A percentile compares a stretch with the other conserved stretches of the same genome.
phyloP scores from a whole-genome alignment of 2,329 filamentous ascomycete genomes.

The Fusarium dimerum region DNA sequence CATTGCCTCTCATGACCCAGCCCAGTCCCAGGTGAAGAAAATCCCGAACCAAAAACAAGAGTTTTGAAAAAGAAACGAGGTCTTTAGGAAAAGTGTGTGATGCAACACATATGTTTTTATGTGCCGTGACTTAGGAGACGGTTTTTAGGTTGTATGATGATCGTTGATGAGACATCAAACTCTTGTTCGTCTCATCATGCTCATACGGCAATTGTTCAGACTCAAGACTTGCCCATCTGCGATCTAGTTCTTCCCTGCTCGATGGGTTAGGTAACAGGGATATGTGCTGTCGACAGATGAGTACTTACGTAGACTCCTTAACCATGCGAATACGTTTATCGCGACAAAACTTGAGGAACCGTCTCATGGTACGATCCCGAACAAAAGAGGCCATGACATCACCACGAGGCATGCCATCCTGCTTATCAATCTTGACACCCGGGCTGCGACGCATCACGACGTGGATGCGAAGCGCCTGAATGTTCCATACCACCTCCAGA shows the following conservation, averaged over 20 bases:
- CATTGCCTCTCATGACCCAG: background rate
- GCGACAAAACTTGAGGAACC: constrained; percentile 51
- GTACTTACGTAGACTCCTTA: constrained; percentile 43
- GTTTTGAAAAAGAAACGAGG: background rate
- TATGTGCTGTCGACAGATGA: background rate
- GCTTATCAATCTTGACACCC: constrained; percentile 23
- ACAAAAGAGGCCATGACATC: constrained; percentile 55
- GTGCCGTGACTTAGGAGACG: too few relatives aligned
- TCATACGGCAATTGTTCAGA: background rate
- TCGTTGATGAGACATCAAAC: background rate
- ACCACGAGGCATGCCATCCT: constrained; percentile 41
- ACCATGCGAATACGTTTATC: constrained; percentile 44
- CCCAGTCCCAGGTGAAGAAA: background rate
- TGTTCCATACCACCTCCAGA: constrained; percentile 46
- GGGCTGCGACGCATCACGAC: constrained; percentile 38
- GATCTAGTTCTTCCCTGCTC: background rate
- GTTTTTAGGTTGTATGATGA: background rate
- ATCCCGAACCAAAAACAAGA: background rate
- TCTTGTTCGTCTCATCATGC: background rate
- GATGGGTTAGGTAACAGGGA: background rate
- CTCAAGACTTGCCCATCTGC: background rate
- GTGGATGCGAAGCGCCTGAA: constrained; percentile 43
- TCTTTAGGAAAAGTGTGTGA: too few relatives aligned
- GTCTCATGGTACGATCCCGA: constrained; percentile 51
- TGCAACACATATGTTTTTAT: too few relatives aligned